Base-by-base conservation (phyloP, 305 asterid genomes). In the Striga hermonthica region DNA sequence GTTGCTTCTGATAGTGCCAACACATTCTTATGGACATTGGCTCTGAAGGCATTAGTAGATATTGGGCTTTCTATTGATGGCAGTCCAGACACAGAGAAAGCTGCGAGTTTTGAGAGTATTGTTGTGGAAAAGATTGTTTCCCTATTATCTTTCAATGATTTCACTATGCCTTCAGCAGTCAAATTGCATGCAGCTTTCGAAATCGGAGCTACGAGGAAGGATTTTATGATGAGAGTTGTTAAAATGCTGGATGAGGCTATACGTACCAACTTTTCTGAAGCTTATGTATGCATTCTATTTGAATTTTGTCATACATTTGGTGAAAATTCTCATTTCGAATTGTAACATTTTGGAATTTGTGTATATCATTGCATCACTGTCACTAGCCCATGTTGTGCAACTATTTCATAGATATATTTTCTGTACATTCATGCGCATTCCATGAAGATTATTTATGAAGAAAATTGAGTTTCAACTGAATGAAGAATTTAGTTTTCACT, bases 181-280 rank as follows among this genome's bases (percentile, higher is more conserved):
- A 90, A 81, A 75, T 70, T 93, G 75, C 84, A 81, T 75, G 91
- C 92, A 67, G 81, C 86, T 78, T 76, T 77, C 71, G 91, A 85
- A 54, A 80, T 88, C 64, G 97, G 95, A 68, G 74, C 76, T 72
- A 80, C 87, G 9, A 72, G 89, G 76, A 80, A 74, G 81, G 81
- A 70, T 57, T 81, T 75, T 74, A 85, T 85, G 95, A 80, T 81
- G 61, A 85, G 73, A 81, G 70, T 85, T 78, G 84, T 82, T 58
- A 79, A 73, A 54, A 88, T 76, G 62, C 74, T 90, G 82, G 86
- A 84, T 58, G 80, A 86, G 75, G 84, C 96, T 43, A 81, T 93
- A 71, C 57, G 80, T 22, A 59, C 80, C 79, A 74, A 72, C 41
- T 83, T 93, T 61, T 57, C 89, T 57, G 82, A 80, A 76, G 86